Conservation (phyloP, 352 stramenopile species). For the Lagenidium sp. region DNA sequence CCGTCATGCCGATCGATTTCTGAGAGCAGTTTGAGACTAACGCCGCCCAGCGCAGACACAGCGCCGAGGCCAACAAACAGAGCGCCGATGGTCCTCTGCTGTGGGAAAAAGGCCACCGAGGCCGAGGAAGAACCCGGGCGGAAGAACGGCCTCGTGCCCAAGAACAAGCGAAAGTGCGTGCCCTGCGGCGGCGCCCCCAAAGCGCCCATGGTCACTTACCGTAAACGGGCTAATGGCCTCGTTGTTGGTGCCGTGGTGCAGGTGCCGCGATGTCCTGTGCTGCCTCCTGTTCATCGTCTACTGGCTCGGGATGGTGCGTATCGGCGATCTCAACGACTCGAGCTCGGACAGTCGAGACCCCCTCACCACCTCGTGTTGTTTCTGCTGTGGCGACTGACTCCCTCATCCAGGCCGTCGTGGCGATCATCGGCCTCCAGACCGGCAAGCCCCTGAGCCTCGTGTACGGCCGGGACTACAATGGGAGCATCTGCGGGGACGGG, state of each 20-base stretch:
- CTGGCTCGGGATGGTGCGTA: conserved; percentile 70
- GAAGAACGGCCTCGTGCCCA: conserved; percentile 20
- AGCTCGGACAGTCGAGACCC: no score
- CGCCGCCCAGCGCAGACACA: no score
- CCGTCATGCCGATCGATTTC: no score
- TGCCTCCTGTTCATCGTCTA: conserved; percentile 80
- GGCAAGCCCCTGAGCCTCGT: conserved; percentile 68
- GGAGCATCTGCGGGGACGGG: conserved; percentile 62
- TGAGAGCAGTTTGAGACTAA: no score
- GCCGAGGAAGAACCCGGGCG: conserved; percentile 2
- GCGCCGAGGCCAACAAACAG: no score
- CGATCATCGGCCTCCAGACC: conserved; percentile 47
- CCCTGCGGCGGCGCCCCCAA: no score
- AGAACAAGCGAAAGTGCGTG: conserved; percentile 19
- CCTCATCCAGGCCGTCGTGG: conserved; percentile 31
- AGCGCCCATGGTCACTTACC: neutral
- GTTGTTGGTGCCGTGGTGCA: conserved; percentile 3
- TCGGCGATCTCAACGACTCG: no score
- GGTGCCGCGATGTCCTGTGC: conserved; percentile 74
- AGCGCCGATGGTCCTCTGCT: conserved; percentile 9
- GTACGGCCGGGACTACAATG: conserved; percentile 78
- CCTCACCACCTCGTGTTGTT: no score
- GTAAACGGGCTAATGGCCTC: neutral
- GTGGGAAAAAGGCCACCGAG: conserved; percentile 6
- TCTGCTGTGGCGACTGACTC: neutral